phyloP scores from a whole-genome alignment of 2,329 filamentous ascomycete species.

The Cephalotrichum gorgonifer region DNA sequence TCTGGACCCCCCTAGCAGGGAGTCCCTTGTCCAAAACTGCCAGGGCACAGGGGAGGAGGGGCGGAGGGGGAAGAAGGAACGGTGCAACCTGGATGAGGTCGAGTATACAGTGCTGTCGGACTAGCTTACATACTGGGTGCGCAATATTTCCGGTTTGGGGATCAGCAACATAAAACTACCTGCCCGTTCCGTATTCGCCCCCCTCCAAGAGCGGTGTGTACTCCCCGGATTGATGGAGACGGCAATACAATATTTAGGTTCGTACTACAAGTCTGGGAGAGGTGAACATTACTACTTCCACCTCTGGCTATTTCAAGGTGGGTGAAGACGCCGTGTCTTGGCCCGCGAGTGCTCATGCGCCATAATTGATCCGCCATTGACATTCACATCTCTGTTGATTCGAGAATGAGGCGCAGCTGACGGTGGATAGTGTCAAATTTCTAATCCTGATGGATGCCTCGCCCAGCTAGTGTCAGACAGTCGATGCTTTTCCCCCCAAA shows the following conservation, averaged over 20 bases:
- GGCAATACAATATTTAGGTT: neutral
- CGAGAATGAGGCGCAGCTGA: neutral
- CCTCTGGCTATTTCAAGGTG: too few species aligned
- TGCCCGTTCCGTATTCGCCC: neutral
- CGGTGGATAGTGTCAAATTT: neutral
- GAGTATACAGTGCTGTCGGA: neutral
- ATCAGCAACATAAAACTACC: neutral
- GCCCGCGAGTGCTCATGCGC: too few species aligned
- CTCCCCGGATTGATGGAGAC: neutral
- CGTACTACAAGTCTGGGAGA: too few species aligned
- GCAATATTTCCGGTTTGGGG: neutral
- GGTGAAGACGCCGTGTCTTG: neutral
- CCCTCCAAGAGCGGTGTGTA: neutral
- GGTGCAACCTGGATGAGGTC: neutral
- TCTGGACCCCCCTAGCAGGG: too few species aligned
- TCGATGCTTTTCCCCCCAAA: neutral
- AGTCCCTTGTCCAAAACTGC: slow-evolving; percentile 1
- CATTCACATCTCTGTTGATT: neutral
- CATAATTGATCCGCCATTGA: too few species aligned
- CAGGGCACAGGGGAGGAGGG: slow-evolving; percentile 3
- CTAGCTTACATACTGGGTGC: neutral
- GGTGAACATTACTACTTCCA: too few species aligned
- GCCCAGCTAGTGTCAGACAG: neutral
- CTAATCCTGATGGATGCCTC: neutral
- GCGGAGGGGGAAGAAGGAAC: neutral